Base-by-base conservation (phyloP, 225 moss, liverwort and hornwort genomes). In the Marchantia paleacea region DNA sequence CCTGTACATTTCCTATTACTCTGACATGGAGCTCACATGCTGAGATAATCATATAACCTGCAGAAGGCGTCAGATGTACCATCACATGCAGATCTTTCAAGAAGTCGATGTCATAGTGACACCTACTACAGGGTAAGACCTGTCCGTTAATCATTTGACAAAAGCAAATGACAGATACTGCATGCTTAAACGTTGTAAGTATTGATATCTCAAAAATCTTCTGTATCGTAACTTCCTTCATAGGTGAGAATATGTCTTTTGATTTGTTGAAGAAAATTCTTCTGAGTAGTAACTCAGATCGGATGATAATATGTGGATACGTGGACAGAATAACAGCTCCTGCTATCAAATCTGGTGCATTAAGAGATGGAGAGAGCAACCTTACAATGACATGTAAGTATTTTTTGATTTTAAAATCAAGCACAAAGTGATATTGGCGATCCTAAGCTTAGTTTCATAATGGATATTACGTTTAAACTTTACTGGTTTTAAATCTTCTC, bases 271-370 rank as follows among this genome's bases (percentile, higher is more conserved):
- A 12, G 19, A 58, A 13, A 58, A 58, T 18, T 58, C 58, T 4
- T 58, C 19, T 9, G n/a, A n/a, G n/a, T n/a, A 58, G 4, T 58
- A 3, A 58, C 15, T 58, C 3, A 16, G 15, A 58, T 12, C 3
- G 58, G 19, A 3, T 3, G 4, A 58, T 58, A 58, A 58, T 18
- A 58, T 8, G 19, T 58, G 4, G 58, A 9, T 3, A 13, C 15
- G 58, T 4, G 15, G 14, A 47, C 68, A 69, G 68, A 69, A 69
- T 69, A 8, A 69, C 68, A 69, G 68, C 68, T 69, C 68, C 68
- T 18, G 39, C 12, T 7, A 69, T 69, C 7, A 28, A 47, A 4
- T 12, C 68, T 47, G 13, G 24, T 4, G 68, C 68, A 26, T 16
- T 69, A 12, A 69, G 39, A 9, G 7, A 47, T 26, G 68, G 68